A percentile compares a stretch with the other conserved stretches of the same genome.
phyloP scores from a whole-genome alignment of 1,139 yeast genomes.

The Yamadazyma dushanensis region DNA sequence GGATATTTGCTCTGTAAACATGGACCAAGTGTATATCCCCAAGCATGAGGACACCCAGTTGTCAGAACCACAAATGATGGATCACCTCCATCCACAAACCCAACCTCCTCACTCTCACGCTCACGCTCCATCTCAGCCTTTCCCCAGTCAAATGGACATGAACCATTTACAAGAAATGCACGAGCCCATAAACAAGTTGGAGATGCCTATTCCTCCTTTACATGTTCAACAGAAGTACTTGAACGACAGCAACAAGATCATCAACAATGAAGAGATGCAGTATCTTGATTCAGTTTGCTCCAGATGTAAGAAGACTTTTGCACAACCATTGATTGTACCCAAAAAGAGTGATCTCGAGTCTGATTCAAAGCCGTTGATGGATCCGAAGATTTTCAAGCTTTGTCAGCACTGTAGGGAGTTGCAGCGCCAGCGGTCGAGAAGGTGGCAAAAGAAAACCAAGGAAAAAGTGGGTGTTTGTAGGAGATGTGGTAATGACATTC shows the following conservation, averaged over 20 bases:
- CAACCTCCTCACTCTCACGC: background rate
- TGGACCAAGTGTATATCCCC: conserved; percentile 38
- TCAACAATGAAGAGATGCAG: conserved; percentile 17
- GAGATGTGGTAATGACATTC: conserved; percentile 59
- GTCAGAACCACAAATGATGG: conserved; percentile 2
- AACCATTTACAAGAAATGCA: conserved; percentile 1
- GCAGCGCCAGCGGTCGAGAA: conserved; percentile 59
- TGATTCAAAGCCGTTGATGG: conserved; percentile 29
- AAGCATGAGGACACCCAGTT: conserved; percentile 12
- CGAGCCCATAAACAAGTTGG: conserved; percentile 13
- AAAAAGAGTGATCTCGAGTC: conserved; percentile 21
- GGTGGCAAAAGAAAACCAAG: conserved; percentile 66
- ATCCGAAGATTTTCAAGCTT: conserved; percentile 53
- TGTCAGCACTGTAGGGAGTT: conserved; percentile 65
- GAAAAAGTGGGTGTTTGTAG: conserved; percentile 63
- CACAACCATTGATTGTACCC: conserved; percentile 44
- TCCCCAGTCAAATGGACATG: background rate
- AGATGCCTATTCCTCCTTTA: conserved; percentile 47
- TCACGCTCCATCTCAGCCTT: background rate
- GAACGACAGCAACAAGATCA: conserved; percentile 23
- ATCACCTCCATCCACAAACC: conserved; percentile 1
- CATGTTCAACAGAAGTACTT: conserved; percentile 41
- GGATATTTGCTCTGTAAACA: conserved; percentile 7
- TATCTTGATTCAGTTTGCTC: conserved; percentile 37
- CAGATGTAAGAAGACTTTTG: conserved; percentile 60